Conservation (phyloP, 768 basidiomycete species). For the Lactarius pseudohatsudake region DNA sequence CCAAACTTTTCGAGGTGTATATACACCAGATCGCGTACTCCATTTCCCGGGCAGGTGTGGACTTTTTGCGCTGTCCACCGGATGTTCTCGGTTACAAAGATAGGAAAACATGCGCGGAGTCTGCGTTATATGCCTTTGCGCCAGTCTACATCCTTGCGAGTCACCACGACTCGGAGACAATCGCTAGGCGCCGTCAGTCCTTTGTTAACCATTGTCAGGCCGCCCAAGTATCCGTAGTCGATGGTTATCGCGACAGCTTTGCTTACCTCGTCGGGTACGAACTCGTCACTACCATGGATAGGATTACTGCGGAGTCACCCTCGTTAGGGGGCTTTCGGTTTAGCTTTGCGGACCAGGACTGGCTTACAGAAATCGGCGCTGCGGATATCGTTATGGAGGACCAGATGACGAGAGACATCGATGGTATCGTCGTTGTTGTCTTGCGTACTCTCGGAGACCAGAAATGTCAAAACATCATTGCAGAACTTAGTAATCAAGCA, state of each 20-base stretch:
- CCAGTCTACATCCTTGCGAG: slow-evolving; percentile 60
- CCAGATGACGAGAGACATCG: slow-evolving; percentile 46
- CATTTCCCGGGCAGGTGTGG: slow-evolving; percentile 49
- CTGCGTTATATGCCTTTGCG: slow-evolving; percentile 65
- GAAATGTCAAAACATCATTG: slow-evolving; percentile 57
- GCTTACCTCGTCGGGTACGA: slow-evolving; percentile 67
- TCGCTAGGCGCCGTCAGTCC: slow-evolving; percentile 41
- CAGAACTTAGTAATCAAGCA: slow-evolving; percentile 44
- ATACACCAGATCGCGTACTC: slow-evolving; percentile 74
- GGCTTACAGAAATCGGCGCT: slow-evolving; percentile 36
- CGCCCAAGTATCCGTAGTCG: slow-evolving; percentile 45
- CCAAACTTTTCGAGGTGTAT: slow-evolving; percentile 74
- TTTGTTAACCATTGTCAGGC: slow-evolving; percentile 66
- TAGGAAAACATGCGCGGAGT: slow-evolving; percentile 62
- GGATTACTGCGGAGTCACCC: slow-evolving; percentile 26
- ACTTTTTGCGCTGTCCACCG: slow-evolving; percentile 62
- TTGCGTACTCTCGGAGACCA: slow-evolving; percentile 67
- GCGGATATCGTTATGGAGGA: slow-evolving; percentile 38
- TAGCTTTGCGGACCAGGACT: slow-evolving; percentile 35
- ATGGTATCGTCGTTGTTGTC: slow-evolving; percentile 57
- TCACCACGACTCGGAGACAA: slow-evolving; percentile 34
- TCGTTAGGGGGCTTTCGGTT: slow-evolving; percentile 5
- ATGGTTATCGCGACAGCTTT: slow-evolving; percentile 64
- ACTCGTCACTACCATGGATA: slow-evolving; percentile 49
- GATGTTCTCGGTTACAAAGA: slow-evolving; percentile 74